A percentile compares a stretch with the other conserved stretches of the same genome.
These are phyloP conservation scores for Populus tremula DNA, from an alignment of 345 rosid species.

Conservation along the genomic window DNA sequence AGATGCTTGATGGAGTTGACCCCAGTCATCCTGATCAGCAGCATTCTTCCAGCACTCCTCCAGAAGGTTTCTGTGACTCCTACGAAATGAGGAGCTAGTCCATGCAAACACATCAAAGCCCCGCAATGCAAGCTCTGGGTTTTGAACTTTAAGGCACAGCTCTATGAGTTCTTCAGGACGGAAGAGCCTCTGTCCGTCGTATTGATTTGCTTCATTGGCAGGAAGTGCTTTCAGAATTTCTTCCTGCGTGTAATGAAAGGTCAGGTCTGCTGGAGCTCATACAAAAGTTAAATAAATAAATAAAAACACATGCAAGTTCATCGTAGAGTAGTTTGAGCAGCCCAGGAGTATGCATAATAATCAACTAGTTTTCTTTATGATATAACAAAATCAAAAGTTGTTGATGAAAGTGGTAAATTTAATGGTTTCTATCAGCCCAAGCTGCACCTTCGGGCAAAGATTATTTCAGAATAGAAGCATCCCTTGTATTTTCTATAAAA, in stretches of 20 bases:
- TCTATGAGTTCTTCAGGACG: conserved; percentile 73
- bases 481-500: background rate
- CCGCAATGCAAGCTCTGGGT: conserved; percentile 49
- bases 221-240: conserved; percentile 48
- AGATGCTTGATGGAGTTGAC: conserved; percentile 56
- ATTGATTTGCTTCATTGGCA: conserved; percentile 33
- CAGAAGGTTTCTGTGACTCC: conserved; percentile 63
- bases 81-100: conserved; percentile 74
- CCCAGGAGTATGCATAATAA: background rate
- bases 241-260: conserved; percentile 47
- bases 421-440: background rate
- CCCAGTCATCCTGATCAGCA: conserved; percentile 78
- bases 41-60: conserved; percentile 92
- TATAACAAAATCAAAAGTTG: background rate
- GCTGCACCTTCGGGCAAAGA: background rate
- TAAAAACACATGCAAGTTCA: background rate
- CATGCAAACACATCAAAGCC: conserved; percentile 88
- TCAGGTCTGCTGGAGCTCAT: background rate
- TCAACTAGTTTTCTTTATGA: background rate
- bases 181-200: conserved; percentile 40
- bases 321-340: background rate
- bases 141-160: conserved; percentile 55
- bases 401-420: background rate
- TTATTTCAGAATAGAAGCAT: background rate
- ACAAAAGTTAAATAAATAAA: background rate